phyloP scores from a whole-genome alignment of 345 rosid genomes.

The Syzygium jambos region DNA sequence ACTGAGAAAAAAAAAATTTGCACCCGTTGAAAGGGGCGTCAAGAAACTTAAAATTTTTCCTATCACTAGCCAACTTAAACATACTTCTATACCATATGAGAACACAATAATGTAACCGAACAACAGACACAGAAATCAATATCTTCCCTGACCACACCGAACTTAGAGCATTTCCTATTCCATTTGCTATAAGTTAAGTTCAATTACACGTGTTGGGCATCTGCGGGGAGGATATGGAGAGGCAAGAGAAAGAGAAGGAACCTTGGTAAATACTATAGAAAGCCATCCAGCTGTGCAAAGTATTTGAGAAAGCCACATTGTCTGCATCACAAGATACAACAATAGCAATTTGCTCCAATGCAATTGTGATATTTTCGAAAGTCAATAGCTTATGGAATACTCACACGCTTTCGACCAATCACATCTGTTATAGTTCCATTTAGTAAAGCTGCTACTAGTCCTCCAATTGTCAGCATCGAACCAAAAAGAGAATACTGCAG shows the following conservation, averaged over 20 bases:
- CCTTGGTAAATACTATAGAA: conserved; percentile 11
- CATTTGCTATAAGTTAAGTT: background rate
- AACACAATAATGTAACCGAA: background rate
- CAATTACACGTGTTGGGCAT: background rate
- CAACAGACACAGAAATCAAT: background rate
- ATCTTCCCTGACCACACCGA: background rate
- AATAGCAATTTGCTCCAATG: background rate
- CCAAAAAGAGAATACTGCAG: conserved; percentile 25
- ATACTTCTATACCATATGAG: background rate
- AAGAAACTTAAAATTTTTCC: background rate
- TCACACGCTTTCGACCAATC: conserved; percentile 3
- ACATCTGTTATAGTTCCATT: conserved; percentile 2
- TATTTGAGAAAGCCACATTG: conserved; percentile 9
- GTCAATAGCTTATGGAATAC: background rate
- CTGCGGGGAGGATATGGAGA: background rate
- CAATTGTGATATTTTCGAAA: background rate
- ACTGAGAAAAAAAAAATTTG: background rate
- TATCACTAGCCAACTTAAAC: background rate
- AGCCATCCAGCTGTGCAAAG: conserved; percentile 11
- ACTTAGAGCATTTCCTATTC: background rate
- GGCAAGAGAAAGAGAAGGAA: background rate
- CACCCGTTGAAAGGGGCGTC: background rate
- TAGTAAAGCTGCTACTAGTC: conserved; percentile 7
- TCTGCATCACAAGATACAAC: conserved; percentile 3
- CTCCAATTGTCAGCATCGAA: conserved; percentile 20